Base-by-base conservation (phyloP, 2,329 filamentous ascomycete genomes). In the Parastagonospora nodorum region DNA sequence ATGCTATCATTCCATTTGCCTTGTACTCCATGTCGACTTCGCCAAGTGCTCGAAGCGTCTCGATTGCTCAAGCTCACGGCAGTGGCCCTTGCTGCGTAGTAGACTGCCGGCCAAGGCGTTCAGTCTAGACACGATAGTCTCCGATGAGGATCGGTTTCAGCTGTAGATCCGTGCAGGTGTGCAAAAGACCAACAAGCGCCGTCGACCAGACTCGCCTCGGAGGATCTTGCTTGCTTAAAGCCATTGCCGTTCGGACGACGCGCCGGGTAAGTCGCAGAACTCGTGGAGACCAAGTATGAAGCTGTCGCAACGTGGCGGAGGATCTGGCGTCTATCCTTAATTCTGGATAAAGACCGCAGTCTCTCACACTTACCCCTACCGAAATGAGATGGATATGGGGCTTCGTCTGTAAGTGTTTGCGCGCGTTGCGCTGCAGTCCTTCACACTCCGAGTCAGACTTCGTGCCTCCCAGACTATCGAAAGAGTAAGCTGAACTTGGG, bases 41-140 rank as follows among this genome's bases (percentile, higher is more conserved):
- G 51, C 53, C 57, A 57, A 52, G 43, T 16, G 29, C 7, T 36
- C 28, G 31, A 37, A 24, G 41, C 24, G 42, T 44, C 16, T 9
- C 12, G 24, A 31, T 35, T 37, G 35, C 37, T 46, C 42, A 42
- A 14, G 19, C 30, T 32, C 30, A 11, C 30, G 30, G 30, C 30
- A 32, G 30, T 32, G 19, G 19, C 19, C 19, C 19, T 24, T 24
- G 19, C 42, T 29, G 24, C 42, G 42, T 29, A 28, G 42, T 29
- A 28, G 30, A 45, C 19, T 38, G 19, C 42, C 31, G 45, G 16
- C 19, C 36, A 19, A 19, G 36, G 36, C 36, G 36, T 38, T 11
- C 19, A 24, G 19, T 24, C 36, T 38, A 15, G 36, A 24, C 36
- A 19, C 27, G 36, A 38, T 38, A 38, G 27, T 9, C 12, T 38